Conservation (phyloP, 2,329 filamentous ascomycete species). For the Ceratocystis destructans region DNA sequence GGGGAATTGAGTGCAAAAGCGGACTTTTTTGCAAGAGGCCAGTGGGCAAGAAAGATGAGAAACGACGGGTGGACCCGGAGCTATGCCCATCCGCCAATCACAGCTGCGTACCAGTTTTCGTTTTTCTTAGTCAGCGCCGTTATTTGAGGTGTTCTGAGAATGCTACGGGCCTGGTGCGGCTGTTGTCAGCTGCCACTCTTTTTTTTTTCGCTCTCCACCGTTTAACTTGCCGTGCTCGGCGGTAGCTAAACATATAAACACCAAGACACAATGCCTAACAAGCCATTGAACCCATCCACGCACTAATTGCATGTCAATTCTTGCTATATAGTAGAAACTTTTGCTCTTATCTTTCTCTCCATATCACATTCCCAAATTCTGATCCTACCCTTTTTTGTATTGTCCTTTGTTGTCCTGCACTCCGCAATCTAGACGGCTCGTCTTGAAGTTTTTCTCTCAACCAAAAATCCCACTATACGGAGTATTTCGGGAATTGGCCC, state of each 20-base stretch:
- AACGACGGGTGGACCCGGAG: slow-evolving; percentile 19
- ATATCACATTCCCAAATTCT: slow-evolving; percentile 1
- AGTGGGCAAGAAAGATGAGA: slow-evolving; percentile 20
- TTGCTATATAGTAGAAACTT: neutral
- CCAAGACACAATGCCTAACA: neutral
- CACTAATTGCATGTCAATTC: neutral
- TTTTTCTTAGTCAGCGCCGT: slow-evolving; percentile 16
- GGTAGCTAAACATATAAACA: neutral
- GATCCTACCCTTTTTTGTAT: neutral
- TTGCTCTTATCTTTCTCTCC: neutral
- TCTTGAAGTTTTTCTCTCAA: slow-evolving; percentile 12
- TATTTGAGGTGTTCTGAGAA: too few relatives aligned
- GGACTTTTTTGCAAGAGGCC: slow-evolving; percentile 20
- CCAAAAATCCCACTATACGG: slow-evolving; percentile 14
- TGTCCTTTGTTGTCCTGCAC: neutral
- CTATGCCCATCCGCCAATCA: slow-evolving; percentile 18
- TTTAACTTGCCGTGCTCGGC: slow-evolving; percentile 13
- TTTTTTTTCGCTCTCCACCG: slow-evolving; percentile 18
- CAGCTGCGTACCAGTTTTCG: slow-evolving; percentile 15
- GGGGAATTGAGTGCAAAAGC: slow-evolving; percentile 21
- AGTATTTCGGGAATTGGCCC: slow-evolving; percentile 18
- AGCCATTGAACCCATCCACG: slow-evolving; percentile 1
- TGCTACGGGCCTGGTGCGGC: neutral
- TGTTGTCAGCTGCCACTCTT: slow-evolving; percentile 6
- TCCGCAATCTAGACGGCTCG: neutral